Evolutionary conservation across 2,329 filamentous ascomycete species (phyloP).

Genomic region (Hypoxylon sp.): DNA sequence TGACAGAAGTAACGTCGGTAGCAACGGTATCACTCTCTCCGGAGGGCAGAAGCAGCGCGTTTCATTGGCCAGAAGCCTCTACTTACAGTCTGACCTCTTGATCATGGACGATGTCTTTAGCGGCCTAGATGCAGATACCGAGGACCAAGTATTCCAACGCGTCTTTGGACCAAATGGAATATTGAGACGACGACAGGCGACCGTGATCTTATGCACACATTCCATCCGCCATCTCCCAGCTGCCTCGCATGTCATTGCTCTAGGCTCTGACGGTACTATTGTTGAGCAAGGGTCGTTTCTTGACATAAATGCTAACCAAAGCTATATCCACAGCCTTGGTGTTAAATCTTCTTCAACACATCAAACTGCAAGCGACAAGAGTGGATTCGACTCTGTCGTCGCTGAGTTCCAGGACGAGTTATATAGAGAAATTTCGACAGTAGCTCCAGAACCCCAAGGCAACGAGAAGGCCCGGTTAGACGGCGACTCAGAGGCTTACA

Average conservation of each 20-base stretch:
- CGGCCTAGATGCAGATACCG: constrained; percentile 48
- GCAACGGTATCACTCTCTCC: constrained; percentile 55
- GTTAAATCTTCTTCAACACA: constrained; percentile 29
- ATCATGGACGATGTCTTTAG: constrained; percentile 51
- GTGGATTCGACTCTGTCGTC: background rate
- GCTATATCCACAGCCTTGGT: constrained; percentile 39
- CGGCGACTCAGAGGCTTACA: constrained; percentile 39
- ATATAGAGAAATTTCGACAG: constrained; percentile 1
- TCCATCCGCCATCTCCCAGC: constrained; percentile 50
- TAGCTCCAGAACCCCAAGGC: constrained; percentile 1
- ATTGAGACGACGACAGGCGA: constrained; percentile 36
- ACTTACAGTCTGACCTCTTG: constrained; percentile 43
- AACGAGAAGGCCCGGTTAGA: constrained; percentile 25
- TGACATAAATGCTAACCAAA: constrained; percentile 45
- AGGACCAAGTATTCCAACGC: constrained; percentile 44
- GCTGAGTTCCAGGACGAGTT: background rate
- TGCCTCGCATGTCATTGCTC: constrained; percentile 57
- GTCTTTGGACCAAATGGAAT: constrained; percentile 45
- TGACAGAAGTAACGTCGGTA: constrained; percentile 54
- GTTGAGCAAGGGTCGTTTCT: constrained; percentile 55
- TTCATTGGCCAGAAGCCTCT: constrained; percentile 47
- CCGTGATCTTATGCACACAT: constrained; percentile 51
- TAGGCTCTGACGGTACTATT: constrained; percentile 51
- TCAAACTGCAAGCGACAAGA: constrained; percentile 12
- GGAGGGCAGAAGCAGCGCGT: constrained; percentile 58